These are phyloP conservation scores for Cercospora zeina DNA, from an alignment of 2,329 filamentous ascomycete genomes.

Conservation along the genomic window DNA sequence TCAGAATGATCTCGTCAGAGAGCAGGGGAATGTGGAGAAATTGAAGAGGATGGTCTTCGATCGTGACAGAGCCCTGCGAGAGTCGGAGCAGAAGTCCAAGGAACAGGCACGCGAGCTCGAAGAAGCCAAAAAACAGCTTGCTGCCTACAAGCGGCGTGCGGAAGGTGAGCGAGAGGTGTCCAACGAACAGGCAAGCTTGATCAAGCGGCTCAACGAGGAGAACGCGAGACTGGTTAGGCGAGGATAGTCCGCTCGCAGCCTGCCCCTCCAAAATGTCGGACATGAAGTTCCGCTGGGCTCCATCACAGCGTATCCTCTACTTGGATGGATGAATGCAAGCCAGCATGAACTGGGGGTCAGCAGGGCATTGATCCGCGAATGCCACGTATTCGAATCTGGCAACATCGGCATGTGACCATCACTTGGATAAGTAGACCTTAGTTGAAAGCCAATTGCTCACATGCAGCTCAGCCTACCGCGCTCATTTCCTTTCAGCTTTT, in stretches of 20 bases:
- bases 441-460: neutral
- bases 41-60: neutral
- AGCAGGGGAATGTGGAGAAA: constrained; percentile 13
- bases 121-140: constrained; percentile 3
- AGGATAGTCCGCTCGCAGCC: neutral
- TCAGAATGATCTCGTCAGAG: constrained; percentile 20
- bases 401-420: neutral
- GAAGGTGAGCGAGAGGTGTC: constrained; percentile 7
- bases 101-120: constrained; percentile 12
- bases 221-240: neutral
- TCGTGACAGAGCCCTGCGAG: constrained; percentile 3
- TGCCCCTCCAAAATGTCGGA: too few species aligned
- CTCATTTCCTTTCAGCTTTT: neutral
- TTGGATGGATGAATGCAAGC: too few species aligned
- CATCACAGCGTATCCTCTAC: neutral
- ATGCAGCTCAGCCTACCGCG: neutral
- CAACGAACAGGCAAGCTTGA: constrained; percentile 22
- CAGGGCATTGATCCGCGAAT: neutral
- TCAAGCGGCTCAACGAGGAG: constrained; percentile 18
- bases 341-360: neutral
- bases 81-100: constrained; percentile 2
- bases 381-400: neutral
- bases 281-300: too few species aligned
- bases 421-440: neutral
- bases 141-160: neutral